A percentile compares a stretch with the other conserved stretches of the same genome.
Evolutionary conservation across 2,329 filamentous ascomycete genomes (phyloP).

Genomic region (Thermoascus crustaceus): DNA sequence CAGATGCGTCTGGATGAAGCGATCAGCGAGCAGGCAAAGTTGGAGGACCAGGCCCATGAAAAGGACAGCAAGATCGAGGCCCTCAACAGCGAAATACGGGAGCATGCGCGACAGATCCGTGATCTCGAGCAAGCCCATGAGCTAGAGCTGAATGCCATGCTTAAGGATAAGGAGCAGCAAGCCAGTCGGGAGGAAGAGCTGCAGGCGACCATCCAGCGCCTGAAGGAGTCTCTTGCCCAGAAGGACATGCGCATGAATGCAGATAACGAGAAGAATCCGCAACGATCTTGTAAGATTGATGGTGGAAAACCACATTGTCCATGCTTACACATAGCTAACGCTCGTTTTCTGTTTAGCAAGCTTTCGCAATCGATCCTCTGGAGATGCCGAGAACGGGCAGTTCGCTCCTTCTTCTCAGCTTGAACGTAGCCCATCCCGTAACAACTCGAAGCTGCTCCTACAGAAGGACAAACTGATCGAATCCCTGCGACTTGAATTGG

Average conservation of each 20-base stretch:
- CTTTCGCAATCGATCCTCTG: conserved; percentile 47
- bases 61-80: conserved; percentile 74
- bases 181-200: conserved; percentile 79
- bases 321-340: background rate
- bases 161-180: conserved; percentile 88
- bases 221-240: conserved; percentile 83
- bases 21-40: conserved; percentile 68
- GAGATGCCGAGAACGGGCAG: conserved; percentile 62
- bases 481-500: conserved; percentile 79
- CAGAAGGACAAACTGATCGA: conserved; percentile 98
- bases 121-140: conserved; percentile 93
- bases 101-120: conserved; percentile 71
- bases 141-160: conserved; percentile 74
- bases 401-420: conserved; percentile 82
- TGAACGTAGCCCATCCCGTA: conserved; percentile 79
- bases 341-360: conserved; percentile 24
- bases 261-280: conserved; percentile 44
- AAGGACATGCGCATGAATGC: conserved; percentile 51
- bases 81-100: conserved; percentile 76
- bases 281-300: conserved; percentile 46
- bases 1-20: conserved; percentile 82
- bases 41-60: conserved; percentile 84
- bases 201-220: conserved; percentile 77
- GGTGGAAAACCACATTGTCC: conserved; percentile 3
- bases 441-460: conserved; percentile 79